Evolutionary conservation across 2,329 filamentous ascomycete genomes (phyloP), one percentile per base, ranked within the genome.

Genomic region (Hymenotorrendiella dingleyae): DNA sequence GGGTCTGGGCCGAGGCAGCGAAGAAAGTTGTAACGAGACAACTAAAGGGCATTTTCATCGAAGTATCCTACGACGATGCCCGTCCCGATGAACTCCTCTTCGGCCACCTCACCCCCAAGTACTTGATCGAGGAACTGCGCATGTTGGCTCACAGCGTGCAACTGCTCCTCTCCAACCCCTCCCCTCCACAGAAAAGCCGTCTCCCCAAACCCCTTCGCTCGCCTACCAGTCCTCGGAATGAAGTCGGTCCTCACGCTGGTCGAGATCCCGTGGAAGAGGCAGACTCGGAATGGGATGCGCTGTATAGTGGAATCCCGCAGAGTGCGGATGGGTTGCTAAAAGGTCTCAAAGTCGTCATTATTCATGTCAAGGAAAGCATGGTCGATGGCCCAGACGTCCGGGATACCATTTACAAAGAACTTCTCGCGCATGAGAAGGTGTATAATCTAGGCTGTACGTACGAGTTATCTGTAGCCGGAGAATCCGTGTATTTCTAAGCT

Each of bases 291-390:
- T n/a, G n/a, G n/a, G n/a, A n/a, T n/a, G n/a, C n/a, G n/a, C n/a
- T n/a, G n/a, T n/a, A n/a, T n/a, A n/a, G n/a, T n/a, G n/a, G n/a
- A n/a, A n/a, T n/a, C n/a, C n/a, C n/a, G n/a, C n/a, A n/a, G n/a
- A n/a, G n/a, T n/a, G n/a, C n/a, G n/a, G n/a, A 51, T 6, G n/a
- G 27, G 4, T 53, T 54, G 6, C 70, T 98, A 4, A 69, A 72
- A 40, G 89, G 88, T 0, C 61, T 97, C 21, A 84, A 80, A 49
- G 71, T 98, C 1, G 81, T 96, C 37, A 79, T 97, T 42, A 97
- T 97, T 27, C 93, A 98, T 60, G 78, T 97, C 58, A 98, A 98
- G 62, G 91, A 97, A 52, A 83, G 76, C 17, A 67, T 96, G 42
- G 70, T 73, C 7, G 89, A 95, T 59, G 86, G 80, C 0, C 77